Percentiles rank a stretch among this genome's conserved stretches.
Evolutionary conservation across 805 yeast genomes (phyloP).

Genomic region (Saturnispora besseyi): DNA sequence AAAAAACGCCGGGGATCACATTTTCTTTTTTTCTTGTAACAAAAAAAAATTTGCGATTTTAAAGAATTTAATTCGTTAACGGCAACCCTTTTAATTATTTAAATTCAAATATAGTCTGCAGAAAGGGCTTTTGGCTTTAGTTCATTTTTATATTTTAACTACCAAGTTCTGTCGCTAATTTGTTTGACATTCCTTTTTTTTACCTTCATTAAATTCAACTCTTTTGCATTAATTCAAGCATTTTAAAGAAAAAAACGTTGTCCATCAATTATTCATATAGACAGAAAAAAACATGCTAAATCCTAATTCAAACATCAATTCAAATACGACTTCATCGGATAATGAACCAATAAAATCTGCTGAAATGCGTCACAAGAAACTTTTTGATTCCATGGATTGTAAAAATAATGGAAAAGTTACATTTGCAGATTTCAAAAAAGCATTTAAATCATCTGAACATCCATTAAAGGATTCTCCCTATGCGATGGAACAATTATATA

Average conservation of each 20-base stretch:
- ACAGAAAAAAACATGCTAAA: background rate
- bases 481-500: conserved; percentile 49
- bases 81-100: too few species aligned
- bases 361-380: conserved; percentile 28
- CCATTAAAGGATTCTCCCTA: conserved; percentile 56
- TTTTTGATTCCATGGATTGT: conserved; percentile 39
- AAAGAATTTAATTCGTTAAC: too few species aligned
- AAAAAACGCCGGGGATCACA: background rate
- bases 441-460: conserved; percentile 42
- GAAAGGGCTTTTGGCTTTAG: background rate
- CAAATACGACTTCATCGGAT: background rate
- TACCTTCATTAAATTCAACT: too few species aligned
- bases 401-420: conserved; percentile 41
- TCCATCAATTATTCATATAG: background rate
- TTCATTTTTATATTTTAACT: background rate
- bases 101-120: background rate
- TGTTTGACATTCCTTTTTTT: too few species aligned
- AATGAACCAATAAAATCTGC: conserved; percentile 18
- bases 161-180: too few species aligned
- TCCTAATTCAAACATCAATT: background rate
- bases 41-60: background rate
- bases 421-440: conserved; percentile 38
- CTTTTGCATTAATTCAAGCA: too few species aligned
- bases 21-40: background rate
- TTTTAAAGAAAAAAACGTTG: background rate